Base-by-base conservation (phyloP, 1,284 basidiomycete species). In the Malassezia cuniculi region DNA sequence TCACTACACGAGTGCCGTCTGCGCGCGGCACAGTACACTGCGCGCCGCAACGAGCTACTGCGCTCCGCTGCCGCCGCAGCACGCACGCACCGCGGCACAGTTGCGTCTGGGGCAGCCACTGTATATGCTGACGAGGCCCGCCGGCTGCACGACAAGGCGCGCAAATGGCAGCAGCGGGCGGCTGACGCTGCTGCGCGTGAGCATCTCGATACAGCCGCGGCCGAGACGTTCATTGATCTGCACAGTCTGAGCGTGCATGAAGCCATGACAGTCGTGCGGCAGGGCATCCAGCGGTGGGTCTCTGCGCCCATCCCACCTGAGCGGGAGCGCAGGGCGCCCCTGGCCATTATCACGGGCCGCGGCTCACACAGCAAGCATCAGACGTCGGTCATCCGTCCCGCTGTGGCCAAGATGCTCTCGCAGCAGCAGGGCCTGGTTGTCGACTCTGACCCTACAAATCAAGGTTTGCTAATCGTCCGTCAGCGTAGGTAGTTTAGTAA, bases 301-400 rank as follows among this genome's bases (percentile, higher is more conserved):
- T 33, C 57, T 0, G 31, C 31, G 9, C 48, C 48, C 4, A 18
- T 38, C 14, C 27, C 27, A 14, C 29, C 31, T 10, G 22, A 15
- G n/a, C 20, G 28, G 10, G 26, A 16, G 1, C 29, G 16, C 16
- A 36, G 52, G 8, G 28, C 52, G 1, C 58, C 63, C 2, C 50
- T 69, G 14, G 55, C 56, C 18, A 68, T 69, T 36, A 50, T 69
- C 20, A 69, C 68, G 10, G 68, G 68, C 8, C 56, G 67, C 11
- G 68, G 68, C 8, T 38, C 55, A 12, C 68, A 69, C 38, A 64
- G 60, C 30, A 52, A 48, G n/a, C 55, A 60, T 28, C 42, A 63
- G 18, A 55, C 55, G 10, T 55, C 68, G 1, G 50, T 69, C 29
- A 47, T 69, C 19, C 50, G 57, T 0, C 68, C 68, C 0, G 63